Evolutionary conservation across 768 basidiomycete genomes (phyloP), one percentile per base, ranked within the genome.

Genomic region (Macrolepiota fuliginosa): DNA sequence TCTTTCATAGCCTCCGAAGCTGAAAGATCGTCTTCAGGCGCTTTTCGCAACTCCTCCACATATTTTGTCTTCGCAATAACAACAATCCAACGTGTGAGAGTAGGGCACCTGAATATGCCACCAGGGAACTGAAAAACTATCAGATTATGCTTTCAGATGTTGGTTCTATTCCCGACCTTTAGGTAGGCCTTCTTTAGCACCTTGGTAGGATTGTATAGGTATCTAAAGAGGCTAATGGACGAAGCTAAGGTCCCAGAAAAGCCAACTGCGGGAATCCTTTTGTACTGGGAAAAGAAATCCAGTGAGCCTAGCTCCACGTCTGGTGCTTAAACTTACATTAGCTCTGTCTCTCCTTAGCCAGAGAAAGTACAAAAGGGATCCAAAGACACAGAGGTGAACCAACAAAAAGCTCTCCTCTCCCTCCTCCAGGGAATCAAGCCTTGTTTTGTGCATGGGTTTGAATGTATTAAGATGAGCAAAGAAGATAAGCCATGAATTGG

Each of bases 41-140:
- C 74, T 53, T 71, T 77, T 15, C 71, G 66, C 17, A 83, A 19
- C 50, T 83, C 81, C 10, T 81, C 74, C 47, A 80, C 66, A 4
- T 73, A 62, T 24, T 69, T 61, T 0, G 64, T 67, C 11, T 68
- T 69, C 13, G 67, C 67, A 0, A 79, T 50, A n/a, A 85, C 50
- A 39, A 83, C 74, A 0, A 69, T 59, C 83, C 83, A 84, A 9
- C 53, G 60, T 1, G 60, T 49, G 12, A 61, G 17, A 1, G 63
- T 62, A 2, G 70, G 66, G 2, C 71, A 24, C 57, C 69, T 71
- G 66, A 73, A 75, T 10, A 67, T 61, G 7, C 62, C 58, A 54
- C 68, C 66, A 40, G 61, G 56, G 53, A 67, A 69, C 71, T 71
- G 22, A 12, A 19, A 39, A 7, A 15, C 15, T 29, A 37, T 32